Evolutionary conservation across 1,284 basidiomycete species (phyloP).

Genomic region (Cerrena zonata): DNA sequence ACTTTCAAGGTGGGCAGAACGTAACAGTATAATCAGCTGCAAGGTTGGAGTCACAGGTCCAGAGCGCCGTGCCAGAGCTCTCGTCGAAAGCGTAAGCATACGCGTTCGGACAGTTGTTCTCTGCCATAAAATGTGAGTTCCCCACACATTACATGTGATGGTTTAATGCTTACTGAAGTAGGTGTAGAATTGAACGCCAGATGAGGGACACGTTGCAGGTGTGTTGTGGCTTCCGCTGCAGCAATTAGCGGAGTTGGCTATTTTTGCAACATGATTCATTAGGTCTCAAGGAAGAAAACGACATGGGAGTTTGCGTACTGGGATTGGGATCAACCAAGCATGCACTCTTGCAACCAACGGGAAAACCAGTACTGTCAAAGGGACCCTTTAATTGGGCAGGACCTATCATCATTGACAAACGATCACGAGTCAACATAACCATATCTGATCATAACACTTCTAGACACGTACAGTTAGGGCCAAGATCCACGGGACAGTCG

Average conservation of each 20-base stretch:
- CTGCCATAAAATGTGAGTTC: conserved; percentile 21
- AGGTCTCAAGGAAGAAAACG: neutral
- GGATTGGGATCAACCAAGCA: conserved; percentile 34
- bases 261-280: neutral
- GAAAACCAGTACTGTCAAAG: conserved; percentile 32
- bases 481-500: conserved; percentile 39
- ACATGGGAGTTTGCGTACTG: conserved; percentile 15
- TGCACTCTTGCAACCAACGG: conserved; percentile 40
- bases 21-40: conserved; percentile 43
- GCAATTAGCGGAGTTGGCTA: conserved; percentile 36
- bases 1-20: conserved; percentile 38
- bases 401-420: conserved; percentile 18
- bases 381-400: conserved; percentile 33
- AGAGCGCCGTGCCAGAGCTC: conserved; percentile 39
- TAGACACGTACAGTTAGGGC: conserved; percentile 27
- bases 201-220: conserved; percentile 36
- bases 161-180: conserved; percentile 39
- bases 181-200: conserved; percentile 36
- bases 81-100: conserved; percentile 52
- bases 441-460: neutral
- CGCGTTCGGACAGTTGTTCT: conserved; percentile 40
- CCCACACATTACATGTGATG: neutral
- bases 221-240: conserved; percentile 41
- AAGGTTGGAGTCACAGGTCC: conserved; percentile 33
- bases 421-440: neutral